Base-by-base conservation (phyloP, 768 basidiomycete species). In the Tulasnella sp. region DNA sequence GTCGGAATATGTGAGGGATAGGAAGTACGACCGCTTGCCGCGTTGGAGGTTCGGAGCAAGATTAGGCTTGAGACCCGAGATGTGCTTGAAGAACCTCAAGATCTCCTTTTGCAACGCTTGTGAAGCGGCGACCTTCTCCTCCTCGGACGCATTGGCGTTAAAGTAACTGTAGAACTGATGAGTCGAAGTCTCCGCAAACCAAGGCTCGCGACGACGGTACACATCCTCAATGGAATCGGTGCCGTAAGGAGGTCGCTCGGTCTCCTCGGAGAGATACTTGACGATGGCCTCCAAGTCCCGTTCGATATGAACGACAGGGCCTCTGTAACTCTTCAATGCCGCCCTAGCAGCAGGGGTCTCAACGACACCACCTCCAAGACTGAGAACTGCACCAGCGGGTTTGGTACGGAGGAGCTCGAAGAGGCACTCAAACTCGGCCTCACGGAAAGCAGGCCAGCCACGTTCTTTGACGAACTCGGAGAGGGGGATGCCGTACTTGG, bases 291-390 rank as follows among this genome's bases (percentile, higher is more conserved):
- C 78, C 31, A 90, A 69, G 32, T 87, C 82, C 12, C 96, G 78
- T 17, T 81, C 76, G 59, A 98, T 77, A 68, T 93, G 83, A 3
- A 98, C 84, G 9, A 99, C 87, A 5, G 82, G 79, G 3, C 87
- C 86, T 25, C 72, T 72, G 17, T 67, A 73, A 31, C 69, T 70
- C 67, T 81, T 76, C 59, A 99, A 73, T 3, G 87, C 65, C 15
- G 84, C 73, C 29, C 93, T 75, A 11, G 89, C 85, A 39, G 73
- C 76, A 1, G 82, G 75, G 0, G 82, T 86, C 70, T 99, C 94
- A 29, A 98, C 89, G 57, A 98, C 82, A 0, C 94, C 94, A 3
- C 96, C 96, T 2, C 96, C 94, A 17, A 96, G 80, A 62, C 86
- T 90, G 67, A 98, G 79, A 53, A 97, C 75, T 68, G 90, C 81